Base-by-base conservation (phyloP, 306 rosid genomes). In the Purshia tridentata region DNA sequence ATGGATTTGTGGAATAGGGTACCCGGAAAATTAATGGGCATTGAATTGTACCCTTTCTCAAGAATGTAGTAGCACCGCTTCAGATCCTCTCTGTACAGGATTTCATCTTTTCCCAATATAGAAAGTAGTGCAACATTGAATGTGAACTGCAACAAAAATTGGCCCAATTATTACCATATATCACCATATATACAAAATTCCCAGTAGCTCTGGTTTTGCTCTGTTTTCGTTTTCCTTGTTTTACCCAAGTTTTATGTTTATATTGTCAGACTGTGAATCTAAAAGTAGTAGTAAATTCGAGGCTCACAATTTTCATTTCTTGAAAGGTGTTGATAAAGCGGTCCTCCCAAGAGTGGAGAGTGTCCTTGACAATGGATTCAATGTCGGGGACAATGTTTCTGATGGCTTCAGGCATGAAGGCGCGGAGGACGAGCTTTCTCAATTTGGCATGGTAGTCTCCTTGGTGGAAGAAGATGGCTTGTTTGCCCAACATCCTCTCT, bases 401-500 rank as follows among this genome's bases (percentile, higher is more conserved):
- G 14, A 91, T 79, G 19, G 96, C 83, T 15, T 87, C 89, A 0
- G 99, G 97, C 91, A 83, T 84, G 88, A 94, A 91, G 49, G 96
- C 79, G 0, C 99, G 96, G 53, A 94, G 96, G 6, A 94, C 99
- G 46, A 89, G 96, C 74, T 86, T 84, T 11, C 99, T 88, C 75
- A 94, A 65, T 77, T 90, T 88, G 77, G 87, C 87, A 83, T 94
- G 99, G 77, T 94, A 94, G 65, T 84, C 93, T 68, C 99, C 99
- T 83, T 91, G 93, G 82, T 91, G 88, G 69, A 94, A 94, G 75
- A 94, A 94, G 47, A 94, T 89, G 8, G 97, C 99, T 78, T 94
- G 90, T 59, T 89, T 91, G 6, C 99, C 99, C 85, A 94, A 62
- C 95, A 94, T 91, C 85, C 97, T 88, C 84, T 94, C 97, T 82